phyloP scores from a whole-genome alignment of 148 eudicot genomes.

The Rhododendron simsii region DNA sequence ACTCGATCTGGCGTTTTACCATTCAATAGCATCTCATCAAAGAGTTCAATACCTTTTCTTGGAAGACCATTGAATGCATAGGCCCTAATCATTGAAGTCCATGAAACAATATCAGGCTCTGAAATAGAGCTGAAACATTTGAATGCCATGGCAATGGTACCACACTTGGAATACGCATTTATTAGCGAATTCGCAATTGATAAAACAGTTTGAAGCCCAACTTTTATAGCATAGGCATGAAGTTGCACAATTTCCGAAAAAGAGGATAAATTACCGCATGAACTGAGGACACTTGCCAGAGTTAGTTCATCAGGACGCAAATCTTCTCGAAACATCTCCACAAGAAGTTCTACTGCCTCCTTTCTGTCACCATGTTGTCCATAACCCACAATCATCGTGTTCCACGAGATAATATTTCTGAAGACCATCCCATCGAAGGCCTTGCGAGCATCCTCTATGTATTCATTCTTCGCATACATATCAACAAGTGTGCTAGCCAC shows the following conservation, averaged over 20 bases:
- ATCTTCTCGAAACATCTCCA: slow-evolving; percentile 34
- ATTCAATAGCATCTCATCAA: slow-evolving; percentile 40
- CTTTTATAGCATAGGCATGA: slow-evolving; percentile 44
- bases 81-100: slow-evolving; percentile 62
- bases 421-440: slow-evolving; percentile 45
- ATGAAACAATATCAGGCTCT: slow-evolving; percentile 50
- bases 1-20: slow-evolving; percentile 46
- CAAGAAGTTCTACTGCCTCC: slow-evolving; percentile 43
- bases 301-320: slow-evolving; percentile 52
- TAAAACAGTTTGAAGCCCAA: slow-evolving; percentile 29
- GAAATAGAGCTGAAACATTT: slow-evolving; percentile 35
- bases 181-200: slow-evolving; percentile 55
- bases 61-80: slow-evolving; percentile 52
- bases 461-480: slow-evolving; percentile 47
- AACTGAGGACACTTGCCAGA: slow-evolving; percentile 52
- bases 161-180: slow-evolving; percentile 59
- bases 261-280: slow-evolving; percentile 44
- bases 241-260: slow-evolving; percentile 29
- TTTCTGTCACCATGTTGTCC: slow-evolving; percentile 38
- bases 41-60: slow-evolving; percentile 39
- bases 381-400: slow-evolving; percentile 67
- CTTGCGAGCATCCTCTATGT: slow-evolving; percentile 38
- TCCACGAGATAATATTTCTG: slow-evolving; percentile 63
- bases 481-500: slow-evolving; percentile 50
- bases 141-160: slow-evolving; percentile 38